Evolutionary conservation across 805 yeast genomes (phyloP), one percentile per base, ranked within the genome.

Genomic region (Brettanomyces custersianus): DNA sequence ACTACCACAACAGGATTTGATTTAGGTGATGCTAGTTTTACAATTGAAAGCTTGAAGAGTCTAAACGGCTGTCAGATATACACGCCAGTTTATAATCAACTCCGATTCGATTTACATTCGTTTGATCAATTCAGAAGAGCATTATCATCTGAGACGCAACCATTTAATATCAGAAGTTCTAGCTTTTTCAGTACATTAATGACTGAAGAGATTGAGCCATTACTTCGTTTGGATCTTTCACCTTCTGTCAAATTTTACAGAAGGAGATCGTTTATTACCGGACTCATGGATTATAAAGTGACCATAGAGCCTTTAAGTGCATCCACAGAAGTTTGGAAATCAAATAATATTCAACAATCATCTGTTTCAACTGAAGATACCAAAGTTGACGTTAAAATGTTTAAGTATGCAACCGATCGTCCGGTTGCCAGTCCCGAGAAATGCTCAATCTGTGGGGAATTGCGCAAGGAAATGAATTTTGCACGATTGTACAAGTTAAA

Each of bases 251-350:
- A 77, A 74, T 68, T 78, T 38, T 73, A 66, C 34, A 48, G 53
- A 24, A 70, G 73, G 42, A 68, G 82, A 38, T 60, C 76, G 10
- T 68, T 88, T 37, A 64, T 87, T 66, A 57, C 66, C 31, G 70
- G 78, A 13, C 66, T 90, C 43, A 70, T 82, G 22, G 96, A 87
- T 35, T 94, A 94, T 3, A 68, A 80, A 30, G 86, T 85, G 5
- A 67, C 76, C 3, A 77, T 90, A 27, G 95, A 87, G 57, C 98
- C 98, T 0, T 72, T 88, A 7, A 74, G 85, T 35, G 88, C 90
- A 0, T 69, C 80, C 28, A 87, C 88, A 49, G 94, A 83, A 55
- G 72, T 74, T 1, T 80, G 80, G 60, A 74, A 77, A 27, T 23
- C 30, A 9, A 27, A 15, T 20, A 34, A 34, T 28, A 5, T 20